Evolutionary conservation across 176 grass and related monocot genomes (phyloP).

Genomic region (Avena sativa): DNA sequence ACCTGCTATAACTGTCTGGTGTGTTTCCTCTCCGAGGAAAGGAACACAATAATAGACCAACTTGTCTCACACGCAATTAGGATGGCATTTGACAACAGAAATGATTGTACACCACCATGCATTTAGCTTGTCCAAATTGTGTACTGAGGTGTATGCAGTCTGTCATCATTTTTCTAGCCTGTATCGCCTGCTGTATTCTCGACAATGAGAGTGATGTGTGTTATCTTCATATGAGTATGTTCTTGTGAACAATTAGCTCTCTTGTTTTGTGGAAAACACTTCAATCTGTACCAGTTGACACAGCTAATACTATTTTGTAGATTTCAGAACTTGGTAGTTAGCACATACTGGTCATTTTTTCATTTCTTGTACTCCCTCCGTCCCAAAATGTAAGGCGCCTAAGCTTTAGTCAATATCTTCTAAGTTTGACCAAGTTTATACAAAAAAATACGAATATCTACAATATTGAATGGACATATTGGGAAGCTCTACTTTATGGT

Average conservation of each 20-base stretch:
- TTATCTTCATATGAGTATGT: not conserved
- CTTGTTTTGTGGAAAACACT: constrained; percentile 9
- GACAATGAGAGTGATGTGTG: not conserved
- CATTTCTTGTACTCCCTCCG: not conserved
- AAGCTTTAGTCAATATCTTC: too few species aligned
- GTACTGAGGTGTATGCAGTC: constrained; percentile 12
- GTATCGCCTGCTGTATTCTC: not conserved
- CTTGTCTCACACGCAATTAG: not conserved
- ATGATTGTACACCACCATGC: constrained; percentile 5
- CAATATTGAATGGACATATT: too few species aligned
- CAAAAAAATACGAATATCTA: too few species aligned
- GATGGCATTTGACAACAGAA: not conserved
- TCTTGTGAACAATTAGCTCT: not conserved
- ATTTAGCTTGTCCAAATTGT: constrained; percentile 18
- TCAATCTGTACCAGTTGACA: constrained; percentile 18
- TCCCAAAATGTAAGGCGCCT: too few species aligned
- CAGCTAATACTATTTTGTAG: not conserved
- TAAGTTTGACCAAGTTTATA: too few species aligned
- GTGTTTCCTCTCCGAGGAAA: too few species aligned
- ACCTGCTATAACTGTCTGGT: too few species aligned
- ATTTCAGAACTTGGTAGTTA: not conserved
- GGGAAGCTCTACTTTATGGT: too few species aligned
- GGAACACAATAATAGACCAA: not conserved
- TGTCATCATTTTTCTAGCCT: constrained; percentile 3
- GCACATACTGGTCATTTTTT: not conserved